Percentiles rank a stretch among this genome's conserved stretches.
These are phyloP conservation scores for Venturia oleaginea DNA, from an alignment of 2,329 filamentous ascomycete species.

Conservation along the genomic window DNA sequence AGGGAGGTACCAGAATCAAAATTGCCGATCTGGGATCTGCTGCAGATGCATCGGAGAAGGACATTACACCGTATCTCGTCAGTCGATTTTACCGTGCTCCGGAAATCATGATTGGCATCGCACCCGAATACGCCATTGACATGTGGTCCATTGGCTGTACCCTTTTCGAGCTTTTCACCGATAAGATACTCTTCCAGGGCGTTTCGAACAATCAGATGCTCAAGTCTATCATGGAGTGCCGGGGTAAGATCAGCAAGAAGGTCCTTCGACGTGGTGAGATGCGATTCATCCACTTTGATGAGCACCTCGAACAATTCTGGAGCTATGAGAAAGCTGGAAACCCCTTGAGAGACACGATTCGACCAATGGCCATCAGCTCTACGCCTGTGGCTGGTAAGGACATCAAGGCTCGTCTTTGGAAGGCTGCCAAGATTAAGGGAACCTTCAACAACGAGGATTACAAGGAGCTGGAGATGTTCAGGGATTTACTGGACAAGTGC, in stretches of 20 bases:
- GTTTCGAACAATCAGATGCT: constrained; percentile 98
- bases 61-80: constrained; percentile 89
- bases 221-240: constrained; percentile 88
- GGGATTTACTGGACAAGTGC: constrained; percentile 82
- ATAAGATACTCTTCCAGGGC: constrained; percentile 92
- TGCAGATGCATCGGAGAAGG: constrained; percentile 80
- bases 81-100: constrained; percentile 96
- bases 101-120: constrained; percentile 94
- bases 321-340: constrained; percentile 81
- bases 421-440: constrained; percentile 36
- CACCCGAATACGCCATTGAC: constrained; percentile 88
- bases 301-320: constrained; percentile 65
- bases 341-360: constrained; percentile 66
- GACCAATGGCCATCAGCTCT: constrained; percentile 61
- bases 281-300: constrained; percentile 73
- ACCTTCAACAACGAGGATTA: constrained; percentile 47
- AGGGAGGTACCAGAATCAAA: constrained; percentile 75
- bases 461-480: constrained; percentile 72
- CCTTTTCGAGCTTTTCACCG: constrained; percentile 91
- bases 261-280: constrained; percentile 64
- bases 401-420: constrained; percentile 67
- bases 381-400: constrained; percentile 58
- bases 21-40: constrained; percentile 97
- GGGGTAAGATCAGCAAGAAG: constrained; percentile 85
- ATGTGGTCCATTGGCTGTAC: constrained; percentile 98